Evolutionary conservation across 345 rosid species (phyloP).

Genomic region (Dipteronia dyeriana): DNA sequence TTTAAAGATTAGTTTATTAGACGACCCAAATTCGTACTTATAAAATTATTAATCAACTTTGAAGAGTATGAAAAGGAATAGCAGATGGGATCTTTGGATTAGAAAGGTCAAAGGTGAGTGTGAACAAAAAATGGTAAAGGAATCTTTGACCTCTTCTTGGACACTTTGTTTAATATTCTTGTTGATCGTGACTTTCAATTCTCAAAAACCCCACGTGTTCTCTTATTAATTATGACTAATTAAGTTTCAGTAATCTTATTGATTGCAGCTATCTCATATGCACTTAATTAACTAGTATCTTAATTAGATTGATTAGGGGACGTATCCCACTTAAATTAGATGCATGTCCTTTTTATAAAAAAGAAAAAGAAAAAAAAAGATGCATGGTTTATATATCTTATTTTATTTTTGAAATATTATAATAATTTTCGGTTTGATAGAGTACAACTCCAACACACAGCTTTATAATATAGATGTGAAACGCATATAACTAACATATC

Average conservation of each 20-base stretch:
- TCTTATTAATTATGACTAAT: neutral
- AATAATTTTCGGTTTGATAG: no score
- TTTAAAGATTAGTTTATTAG: no score
- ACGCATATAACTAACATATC: no score
- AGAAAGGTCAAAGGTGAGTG: neutral
- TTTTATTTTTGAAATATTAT: no score
- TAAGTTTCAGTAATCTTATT: neutral
- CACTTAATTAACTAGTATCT: neutral
- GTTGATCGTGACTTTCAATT: neutral
- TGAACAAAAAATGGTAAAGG: neutral
- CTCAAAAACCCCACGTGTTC: neutral
- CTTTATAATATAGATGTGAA: no score
- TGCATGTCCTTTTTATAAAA: neutral
- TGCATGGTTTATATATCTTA: no score
- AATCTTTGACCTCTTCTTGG: slow-evolving; percentile 1
- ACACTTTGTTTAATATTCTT: neutral
- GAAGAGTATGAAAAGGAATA: neutral
- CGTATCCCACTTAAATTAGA: neutral
- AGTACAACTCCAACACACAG: no score
- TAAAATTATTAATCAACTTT: neutral
- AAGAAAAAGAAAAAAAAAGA: no score
- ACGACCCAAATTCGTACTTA: no score
- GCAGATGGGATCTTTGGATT: neutral
- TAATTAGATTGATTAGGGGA: neutral
- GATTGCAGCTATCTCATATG: neutral